Conservation (phyloP, 768 basidiomycete genomes). For the Suillus lakei region DNA sequence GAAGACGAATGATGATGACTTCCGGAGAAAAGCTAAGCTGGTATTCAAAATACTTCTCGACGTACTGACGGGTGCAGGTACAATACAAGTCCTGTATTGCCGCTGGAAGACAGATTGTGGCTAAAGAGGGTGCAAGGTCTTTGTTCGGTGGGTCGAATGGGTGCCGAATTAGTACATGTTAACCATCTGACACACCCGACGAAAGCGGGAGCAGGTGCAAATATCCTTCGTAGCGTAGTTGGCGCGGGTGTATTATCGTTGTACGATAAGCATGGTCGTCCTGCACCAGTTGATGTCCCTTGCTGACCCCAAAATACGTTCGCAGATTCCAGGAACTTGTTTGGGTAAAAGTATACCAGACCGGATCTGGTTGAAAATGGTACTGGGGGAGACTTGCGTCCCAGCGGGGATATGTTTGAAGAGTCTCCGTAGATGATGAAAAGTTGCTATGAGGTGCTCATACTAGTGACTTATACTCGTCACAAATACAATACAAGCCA, state of each 20-base stretch:
- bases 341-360: conserved; percentile 61
- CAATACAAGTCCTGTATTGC: conserved; percentile 45
- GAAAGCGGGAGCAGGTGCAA: conserved; percentile 64
- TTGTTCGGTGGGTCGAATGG: conserved; percentile 38
- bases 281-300: too few relatives aligned
- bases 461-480: too few relatives aligned
- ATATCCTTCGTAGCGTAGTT: conserved; percentile 55
- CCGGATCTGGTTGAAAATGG: conserved; percentile 35
- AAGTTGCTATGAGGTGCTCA: too few relatives aligned
- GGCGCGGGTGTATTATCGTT: conserved; percentile 57
- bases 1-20: conserved; percentile 54
- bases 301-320: background rate
- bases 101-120: conserved; percentile 42
- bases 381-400: background rate
- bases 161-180: background rate
- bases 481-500: too few relatives aligned
- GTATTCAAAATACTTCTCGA: background rate
- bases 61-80: conserved; percentile 23
- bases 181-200: conserved; percentile 34
- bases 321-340: conserved; percentile 51
- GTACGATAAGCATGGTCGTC: too few relatives aligned
- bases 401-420: background rate
- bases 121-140: conserved; percentile 43
- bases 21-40: conserved; percentile 37
- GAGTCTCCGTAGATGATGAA: background rate